Evolutionary conservation across 441 rosid genomes (phyloP).

Genomic region (Gossypium schwendimanii): DNA sequence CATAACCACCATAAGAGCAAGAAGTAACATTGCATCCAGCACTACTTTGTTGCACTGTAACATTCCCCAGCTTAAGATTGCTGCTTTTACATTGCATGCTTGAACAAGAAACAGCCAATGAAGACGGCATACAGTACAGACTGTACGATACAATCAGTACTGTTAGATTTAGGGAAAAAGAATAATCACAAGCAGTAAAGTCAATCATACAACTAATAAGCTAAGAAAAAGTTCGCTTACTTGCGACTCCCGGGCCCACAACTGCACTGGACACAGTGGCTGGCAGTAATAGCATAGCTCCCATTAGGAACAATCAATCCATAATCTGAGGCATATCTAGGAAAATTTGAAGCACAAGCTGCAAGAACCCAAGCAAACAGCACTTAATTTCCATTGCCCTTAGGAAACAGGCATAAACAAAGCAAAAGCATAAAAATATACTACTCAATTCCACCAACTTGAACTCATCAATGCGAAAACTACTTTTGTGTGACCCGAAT

Average conservation of each 20-base stretch:
- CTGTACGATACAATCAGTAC: constrained; percentile 24
- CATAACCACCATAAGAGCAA: constrained; percentile 72
- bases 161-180: background rate
- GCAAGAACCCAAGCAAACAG: constrained; percentile 20
- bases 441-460: background rate
- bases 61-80: constrained; percentile 78
- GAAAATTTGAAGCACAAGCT: constrained; percentile 91
- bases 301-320: constrained; percentile 81
- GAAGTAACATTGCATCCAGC: constrained; percentile 83
- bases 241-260: constrained; percentile 72
- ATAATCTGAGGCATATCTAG: constrained; percentile 56
- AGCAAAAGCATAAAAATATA: background rate
- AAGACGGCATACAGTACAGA: constrained; percentile 83
- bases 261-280: constrained; percentile 90
- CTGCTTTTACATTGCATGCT: constrained; percentile 86
- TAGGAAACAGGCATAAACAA: background rate
- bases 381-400: background rate
- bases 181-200: background rate
- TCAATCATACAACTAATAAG: constrained; percentile 3
- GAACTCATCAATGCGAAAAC: background rate
- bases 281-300: constrained; percentile 79
- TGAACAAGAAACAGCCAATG: constrained; percentile 84
- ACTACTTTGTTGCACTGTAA: constrained; percentile 52
- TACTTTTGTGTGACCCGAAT: no score
- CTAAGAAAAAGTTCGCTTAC: constrained; percentile 32